These are phyloP conservation scores for Blastomyces gilchristii DNA, from an alignment of 2,329 filamentous ascomycete species.

Conservation along the genomic window DNA sequence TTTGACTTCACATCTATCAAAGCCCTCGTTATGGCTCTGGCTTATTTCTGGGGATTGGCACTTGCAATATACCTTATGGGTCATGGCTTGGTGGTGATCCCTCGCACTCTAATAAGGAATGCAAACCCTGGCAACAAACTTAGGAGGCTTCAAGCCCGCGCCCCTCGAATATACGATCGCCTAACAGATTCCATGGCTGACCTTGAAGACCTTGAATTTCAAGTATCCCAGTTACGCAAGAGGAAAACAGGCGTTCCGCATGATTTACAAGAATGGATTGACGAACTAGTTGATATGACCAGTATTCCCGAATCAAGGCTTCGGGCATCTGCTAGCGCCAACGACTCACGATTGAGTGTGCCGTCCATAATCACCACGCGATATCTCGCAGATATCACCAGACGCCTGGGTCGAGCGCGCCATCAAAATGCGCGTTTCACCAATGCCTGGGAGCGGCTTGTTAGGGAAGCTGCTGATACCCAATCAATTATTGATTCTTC, in stretches of 20 bases:
- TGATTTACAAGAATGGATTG: constrained; percentile 86
- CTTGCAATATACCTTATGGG: constrained; percentile 97
- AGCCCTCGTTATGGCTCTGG: constrained; percentile 78
- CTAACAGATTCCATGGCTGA: constrained; percentile 73
- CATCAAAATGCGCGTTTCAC: constrained; percentile 75
- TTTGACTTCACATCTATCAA: constrained; percentile 65
- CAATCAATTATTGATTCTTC: constrained; percentile 78
- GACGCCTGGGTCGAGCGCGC: constrained; percentile 67
- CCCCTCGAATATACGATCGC: constrained; percentile 74
- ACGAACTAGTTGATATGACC: constrained; percentile 73
- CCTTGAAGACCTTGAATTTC: constrained; percentile 69
- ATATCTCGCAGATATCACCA: constrained; percentile 81
- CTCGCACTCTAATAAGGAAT: constrained; percentile 67
- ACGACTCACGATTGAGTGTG: constrained; percentile 39
- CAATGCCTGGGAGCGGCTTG: constrained; percentile 73
- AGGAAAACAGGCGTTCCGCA: constrained; percentile 68
- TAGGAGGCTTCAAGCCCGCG: constrained; percentile 63
- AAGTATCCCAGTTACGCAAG: constrained; percentile 66
- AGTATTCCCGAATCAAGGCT: constrained; percentile 53
- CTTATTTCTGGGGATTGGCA: constrained; percentile 86
- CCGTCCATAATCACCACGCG: constrained; percentile 85
- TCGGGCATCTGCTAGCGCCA: constrained; percentile 27
- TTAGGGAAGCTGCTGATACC: constrained; percentile 61
- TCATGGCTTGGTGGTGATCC: constrained; percentile 86
- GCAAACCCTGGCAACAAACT: constrained; percentile 66